Conservation (phyloP, 495 filamentous ascomycete genomes). For the Hyaloscypha finlandica region DNA sequence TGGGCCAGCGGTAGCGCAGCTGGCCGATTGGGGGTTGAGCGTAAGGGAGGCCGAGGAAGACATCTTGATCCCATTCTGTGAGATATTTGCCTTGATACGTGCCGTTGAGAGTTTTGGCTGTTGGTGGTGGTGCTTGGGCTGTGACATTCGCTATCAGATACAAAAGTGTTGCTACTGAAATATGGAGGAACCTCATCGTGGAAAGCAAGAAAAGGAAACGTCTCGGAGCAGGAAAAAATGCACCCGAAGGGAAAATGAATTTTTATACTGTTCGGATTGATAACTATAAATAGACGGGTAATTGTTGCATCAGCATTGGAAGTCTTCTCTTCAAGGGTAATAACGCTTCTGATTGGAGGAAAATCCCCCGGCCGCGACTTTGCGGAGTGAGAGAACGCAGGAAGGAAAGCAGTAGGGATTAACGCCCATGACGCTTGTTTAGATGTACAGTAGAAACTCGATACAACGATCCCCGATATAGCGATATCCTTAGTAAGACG, state of each 20-base stretch:
- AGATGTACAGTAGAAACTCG: too few relatives aligned
- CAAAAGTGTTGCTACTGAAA: background rate
- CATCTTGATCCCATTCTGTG: constrained; percentile 47
- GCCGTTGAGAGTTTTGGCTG: constrained; percentile 38
- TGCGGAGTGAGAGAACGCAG: background rate
- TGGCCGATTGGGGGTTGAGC: constrained; percentile 50
- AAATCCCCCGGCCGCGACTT: background rate
- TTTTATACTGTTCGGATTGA: background rate
- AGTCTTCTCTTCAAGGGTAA: background rate
- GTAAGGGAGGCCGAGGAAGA: constrained; percentile 60
- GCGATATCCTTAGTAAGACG: too few relatives aligned
- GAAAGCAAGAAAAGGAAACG: background rate
- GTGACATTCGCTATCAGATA: background rate
- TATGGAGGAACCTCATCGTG: background rate
- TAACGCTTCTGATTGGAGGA: background rate
- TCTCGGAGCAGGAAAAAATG: background rate
- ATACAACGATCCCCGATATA: too few relatives aligned
- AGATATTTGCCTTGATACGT: constrained; percentile 45
- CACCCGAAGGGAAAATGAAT: too few relatives aligned
- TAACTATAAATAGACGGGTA: background rate
- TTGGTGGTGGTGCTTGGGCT: constrained; percentile 5
- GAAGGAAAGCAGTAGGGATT: too few relatives aligned
- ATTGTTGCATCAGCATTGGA: background rate
- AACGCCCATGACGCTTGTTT: too few relatives aligned
- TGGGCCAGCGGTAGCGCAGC: constrained; percentile 47